Base-by-base conservation (phyloP, 495 filamentous ascomycete species). In the Hypoxylon intermedium region DNA sequence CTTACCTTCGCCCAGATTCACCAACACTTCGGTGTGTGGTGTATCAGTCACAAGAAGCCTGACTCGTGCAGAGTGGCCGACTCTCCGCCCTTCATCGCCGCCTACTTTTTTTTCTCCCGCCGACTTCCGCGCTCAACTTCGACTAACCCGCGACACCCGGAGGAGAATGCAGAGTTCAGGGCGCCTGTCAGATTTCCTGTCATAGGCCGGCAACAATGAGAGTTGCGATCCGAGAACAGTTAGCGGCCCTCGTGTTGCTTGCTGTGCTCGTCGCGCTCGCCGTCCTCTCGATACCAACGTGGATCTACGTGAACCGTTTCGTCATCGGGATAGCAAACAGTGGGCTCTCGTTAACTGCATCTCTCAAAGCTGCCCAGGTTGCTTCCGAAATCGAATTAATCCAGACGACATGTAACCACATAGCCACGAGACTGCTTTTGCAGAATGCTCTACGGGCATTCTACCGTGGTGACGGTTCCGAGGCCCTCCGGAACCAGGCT, bases 151-250 rank as follows among this genome's bases (percentile, higher is more conserved):
- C 16, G 21, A 46, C 30, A 18, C 31, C 37, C 45, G 31, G 28
- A 11, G 28, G 36, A 67, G 40, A 53, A 71, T 71, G 66, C 53
- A 57, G 58, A 37, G 43, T 45, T 40, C 45, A 59, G 48, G 34
- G 51, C 30, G 41, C 20, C 23, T 52, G 23, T 62, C 53, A 52
- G 48, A 61, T 70, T 62, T 57, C 59, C 57, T 54, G 34, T 67
- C 63, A 67, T 72, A 76, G 73, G 69, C 68, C 50, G 64, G 60
- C 70, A 71, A 85, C 74, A 66, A 93, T 95, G 89, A 82, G 90
- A 68, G 85, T 94, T 72, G 85, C 89, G 18, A 95, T 95, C 67
- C 82, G 90, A 58, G 86, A 90, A 75, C 91, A 95, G 81, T 79
- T 95, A 48, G 89, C 81, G 55, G 79, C 87, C 71, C 81, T 93